Evolutionary conservation across 345 rosid genomes (phyloP), one percentile per base, ranked within the genome.

Genomic region (Eucalyptus globulus): DNA sequence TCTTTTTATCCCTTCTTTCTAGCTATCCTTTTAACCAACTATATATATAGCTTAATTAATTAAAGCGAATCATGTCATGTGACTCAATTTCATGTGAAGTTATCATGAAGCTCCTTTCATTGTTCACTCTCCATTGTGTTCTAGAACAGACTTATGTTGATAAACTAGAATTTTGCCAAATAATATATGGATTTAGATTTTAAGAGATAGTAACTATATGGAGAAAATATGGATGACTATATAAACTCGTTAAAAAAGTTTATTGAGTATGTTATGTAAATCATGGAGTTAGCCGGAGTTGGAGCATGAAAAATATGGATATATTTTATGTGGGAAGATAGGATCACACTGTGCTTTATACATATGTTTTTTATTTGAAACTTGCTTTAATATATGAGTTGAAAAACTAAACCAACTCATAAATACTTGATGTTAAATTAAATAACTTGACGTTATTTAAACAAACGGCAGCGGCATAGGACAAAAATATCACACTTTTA

Each of bases 391-490:
- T 24, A 10, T 56, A 2, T 24, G 62, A 56, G 62, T 22, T 56
- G 27, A 56, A 56, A 56, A 56, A 24, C 62, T 22, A 56, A 56
- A 24, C 13, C 62, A 56, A 56, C 62, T 56, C 62, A 56, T 56
- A 56, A 56, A 24, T 56, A 56, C 27, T 56, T 22, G 62, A 24
- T 56, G 29, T 56, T 56, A 24, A 54, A 54, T 54, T 21, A 54
- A 56, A 56, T 56, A 56, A 22, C 62, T 17, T 51, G 56, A 51
- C 0, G 0, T 17, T 26, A 58, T 58, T 11, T 2, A 58, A 58
- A 58, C 29, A 26, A 58, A 26, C 0, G 0, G 65, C 2, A 5
- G 2, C 0, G 1, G 4, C 5, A 14, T 26, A 26, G 65, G 65
- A 58, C 3, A 0, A 58, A 58, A 58, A 58, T 58, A 58, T 5